These are phyloP conservation scores for Clathrospora elynae DNA, from an alignment of 2,329 filamentous ascomycete genomes.

Conservation along the genomic window DNA sequence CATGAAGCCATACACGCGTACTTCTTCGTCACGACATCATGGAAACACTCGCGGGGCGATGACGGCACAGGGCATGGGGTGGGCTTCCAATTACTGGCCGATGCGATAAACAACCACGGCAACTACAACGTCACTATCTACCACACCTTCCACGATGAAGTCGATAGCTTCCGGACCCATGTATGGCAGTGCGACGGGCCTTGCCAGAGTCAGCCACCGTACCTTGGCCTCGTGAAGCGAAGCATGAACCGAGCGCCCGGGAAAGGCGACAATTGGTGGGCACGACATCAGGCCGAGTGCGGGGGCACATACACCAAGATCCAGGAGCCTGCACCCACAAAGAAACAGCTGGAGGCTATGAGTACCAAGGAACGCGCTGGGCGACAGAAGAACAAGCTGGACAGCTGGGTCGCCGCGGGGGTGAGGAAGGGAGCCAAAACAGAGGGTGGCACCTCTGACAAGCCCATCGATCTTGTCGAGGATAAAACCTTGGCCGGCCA, in stretches of 20 bases:
- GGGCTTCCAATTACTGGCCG: conserved; percentile 52
- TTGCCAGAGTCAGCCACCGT: conserved; percentile 47
- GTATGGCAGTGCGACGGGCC: conserved; percentile 53
- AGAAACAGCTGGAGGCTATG: conserved; percentile 49
- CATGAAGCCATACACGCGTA: conserved; percentile 55
- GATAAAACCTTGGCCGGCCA: conserved; percentile 19
- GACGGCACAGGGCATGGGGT: conserved; percentile 51
- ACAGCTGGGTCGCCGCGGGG: conserved; percentile 46
- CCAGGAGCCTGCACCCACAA: conserved; percentile 50
- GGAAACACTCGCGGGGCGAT: conserved; percentile 50
- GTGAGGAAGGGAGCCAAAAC: conserved; percentile 8
- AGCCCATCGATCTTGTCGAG: conserved; percentile 10
- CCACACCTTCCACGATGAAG: conserved; percentile 55
- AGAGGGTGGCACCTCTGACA: conserved; percentile 20
- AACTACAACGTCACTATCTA: conserved; percentile 50
- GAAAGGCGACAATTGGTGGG: conserved; percentile 52
- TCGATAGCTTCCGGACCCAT: conserved; percentile 53
- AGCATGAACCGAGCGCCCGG: conserved; percentile 53
- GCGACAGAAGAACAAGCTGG: conserved; percentile 53
- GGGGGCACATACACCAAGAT: conserved; percentile 52
- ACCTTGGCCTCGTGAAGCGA: conserved; percentile 54
- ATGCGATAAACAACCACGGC: conserved; percentile 53
- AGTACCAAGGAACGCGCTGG: conserved; percentile 50
- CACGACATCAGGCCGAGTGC: conserved; percentile 48
- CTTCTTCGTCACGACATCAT: conserved; percentile 54